These are phyloP conservation scores for Myriosclerotinia scirpicola DNA, from an alignment of 2,329 filamentous ascomycete genomes.

Conservation along the genomic window DNA sequence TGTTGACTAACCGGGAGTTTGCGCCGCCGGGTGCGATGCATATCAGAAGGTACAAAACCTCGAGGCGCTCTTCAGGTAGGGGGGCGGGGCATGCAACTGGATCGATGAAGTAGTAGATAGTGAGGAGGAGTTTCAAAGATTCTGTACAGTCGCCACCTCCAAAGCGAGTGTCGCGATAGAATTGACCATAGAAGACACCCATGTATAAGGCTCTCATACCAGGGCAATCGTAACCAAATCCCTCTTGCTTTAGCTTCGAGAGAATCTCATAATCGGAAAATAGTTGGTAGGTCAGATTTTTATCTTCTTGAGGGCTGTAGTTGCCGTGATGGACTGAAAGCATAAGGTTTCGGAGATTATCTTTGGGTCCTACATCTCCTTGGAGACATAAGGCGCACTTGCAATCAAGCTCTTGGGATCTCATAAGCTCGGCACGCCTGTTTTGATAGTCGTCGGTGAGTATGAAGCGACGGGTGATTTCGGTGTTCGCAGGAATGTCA, in stretches of 20 bases:
- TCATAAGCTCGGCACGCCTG: not conserved
- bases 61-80: not conserved
- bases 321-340: not conserved
- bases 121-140: not conserved
- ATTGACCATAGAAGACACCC: not conserved
- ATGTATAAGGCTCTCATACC: not conserved
- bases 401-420: not conserved
- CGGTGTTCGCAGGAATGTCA: not conserved
- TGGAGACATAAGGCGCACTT: not conserved
- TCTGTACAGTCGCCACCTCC: not conserved
- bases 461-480: slow-evolving; percentile 1
- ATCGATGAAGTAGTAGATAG: not conserved
- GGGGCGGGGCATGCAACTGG: not conserved
- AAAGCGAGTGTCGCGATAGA: not conserved
- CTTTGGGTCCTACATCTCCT: not conserved
- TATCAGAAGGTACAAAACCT: not conserved
- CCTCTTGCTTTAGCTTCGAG: not conserved
- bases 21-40: not conserved
- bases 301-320: not conserved
- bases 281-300: not conserved
- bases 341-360: not conserved
- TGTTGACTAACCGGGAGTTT: too few species aligned
- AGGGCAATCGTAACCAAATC: not conserved
- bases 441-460: not conserved
- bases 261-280: not conserved